These are phyloP conservation scores for Nidularia pulvinata DNA, from an alignment of 768 basidiomycete genomes.

Conservation along the genomic window DNA sequence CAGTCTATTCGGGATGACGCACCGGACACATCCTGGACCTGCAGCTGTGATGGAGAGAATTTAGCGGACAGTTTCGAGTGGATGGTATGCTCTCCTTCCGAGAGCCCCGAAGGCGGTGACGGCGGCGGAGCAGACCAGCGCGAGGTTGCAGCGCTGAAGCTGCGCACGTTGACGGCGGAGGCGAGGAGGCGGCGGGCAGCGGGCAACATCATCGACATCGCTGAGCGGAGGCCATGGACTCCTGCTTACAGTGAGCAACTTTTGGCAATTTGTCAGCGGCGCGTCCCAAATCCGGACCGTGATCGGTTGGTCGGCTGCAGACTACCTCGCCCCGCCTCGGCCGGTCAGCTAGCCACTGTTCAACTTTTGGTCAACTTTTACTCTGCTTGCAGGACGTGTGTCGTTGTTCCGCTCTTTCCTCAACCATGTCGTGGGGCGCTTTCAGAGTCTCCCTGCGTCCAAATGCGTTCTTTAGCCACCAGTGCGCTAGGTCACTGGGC, in stretches of 20 bases:
- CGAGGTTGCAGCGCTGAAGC: background rate
- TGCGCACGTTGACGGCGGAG: constrained; percentile 9
- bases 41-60: constrained; percentile 80
- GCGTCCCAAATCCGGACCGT: background rate
- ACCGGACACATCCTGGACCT: constrained; percentile 97
- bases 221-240: constrained; percentile 2
- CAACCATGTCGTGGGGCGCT: background rate
- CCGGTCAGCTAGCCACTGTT: background rate
- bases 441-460: background rate
- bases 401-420: background rate
- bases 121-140: constrained; percentile 1
- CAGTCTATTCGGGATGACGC: constrained; percentile 12
- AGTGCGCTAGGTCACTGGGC: background rate
- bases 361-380: background rate
- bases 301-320: background rate
- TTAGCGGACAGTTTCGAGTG: constrained; percentile 67
- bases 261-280: constrained; percentile 4
- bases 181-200: constrained; percentile 30
- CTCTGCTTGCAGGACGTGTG: background rate
- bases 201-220: constrained; percentile 20
- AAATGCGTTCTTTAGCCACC: background rate
- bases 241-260: background rate
- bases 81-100: constrained; percentile 72
- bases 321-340: background rate
- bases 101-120: constrained; percentile 20